Conservation (phyloP, 2,329 filamentous ascomycete genomes). For the Calonectria crousiana region DNA sequence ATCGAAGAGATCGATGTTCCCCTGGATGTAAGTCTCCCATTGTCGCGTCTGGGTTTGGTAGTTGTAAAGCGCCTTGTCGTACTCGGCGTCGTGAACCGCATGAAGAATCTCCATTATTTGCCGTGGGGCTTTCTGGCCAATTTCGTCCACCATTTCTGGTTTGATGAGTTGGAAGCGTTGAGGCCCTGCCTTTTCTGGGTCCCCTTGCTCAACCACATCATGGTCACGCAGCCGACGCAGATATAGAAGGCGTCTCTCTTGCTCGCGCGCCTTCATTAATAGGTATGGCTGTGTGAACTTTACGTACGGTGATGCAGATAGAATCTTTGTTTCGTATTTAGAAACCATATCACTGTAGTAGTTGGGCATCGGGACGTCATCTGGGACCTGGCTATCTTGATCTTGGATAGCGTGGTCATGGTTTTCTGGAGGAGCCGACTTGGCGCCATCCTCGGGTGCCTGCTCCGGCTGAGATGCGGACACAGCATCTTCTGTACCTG, state of each 20-base stretch:
- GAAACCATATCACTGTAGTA: constrained; percentile 97
- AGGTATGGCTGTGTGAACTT: constrained; percentile 95
- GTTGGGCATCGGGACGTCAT: constrained; percentile 86
- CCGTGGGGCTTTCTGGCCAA: constrained; percentile 81
- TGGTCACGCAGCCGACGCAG: constrained; percentile 87
- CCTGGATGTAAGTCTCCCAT: constrained; percentile 95
- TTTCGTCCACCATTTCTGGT: constrained; percentile 93
- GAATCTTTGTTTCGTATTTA: constrained; percentile 90
- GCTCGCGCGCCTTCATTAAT: constrained; percentile 89
- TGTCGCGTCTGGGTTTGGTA: constrained; percentile 95
- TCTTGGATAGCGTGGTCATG: constrained; percentile 60
- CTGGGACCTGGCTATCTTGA: constrained; percentile 72
- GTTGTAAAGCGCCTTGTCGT: constrained; percentile 93
- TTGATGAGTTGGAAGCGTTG: constrained; percentile 91
- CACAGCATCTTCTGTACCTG: constrained; percentile 44
- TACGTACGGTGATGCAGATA: constrained; percentile 96
- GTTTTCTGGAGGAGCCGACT: constrained; percentile 54
- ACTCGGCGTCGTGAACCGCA: constrained; percentile 95
- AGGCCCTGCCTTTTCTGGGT: constrained; percentile 72
- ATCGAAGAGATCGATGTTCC: constrained; percentile 90
- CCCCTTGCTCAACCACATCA: constrained; percentile 66
- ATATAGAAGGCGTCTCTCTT: constrained; percentile 86
- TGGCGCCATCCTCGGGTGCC: constrained; percentile 41
- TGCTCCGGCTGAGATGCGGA: constrained; percentile 44
- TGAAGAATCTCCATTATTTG: constrained; percentile 95